These are phyloP conservation scores for Cercospora sp. DNA, from an alignment of 2,329 filamentous ascomycete species.

Conservation along the genomic window DNA sequence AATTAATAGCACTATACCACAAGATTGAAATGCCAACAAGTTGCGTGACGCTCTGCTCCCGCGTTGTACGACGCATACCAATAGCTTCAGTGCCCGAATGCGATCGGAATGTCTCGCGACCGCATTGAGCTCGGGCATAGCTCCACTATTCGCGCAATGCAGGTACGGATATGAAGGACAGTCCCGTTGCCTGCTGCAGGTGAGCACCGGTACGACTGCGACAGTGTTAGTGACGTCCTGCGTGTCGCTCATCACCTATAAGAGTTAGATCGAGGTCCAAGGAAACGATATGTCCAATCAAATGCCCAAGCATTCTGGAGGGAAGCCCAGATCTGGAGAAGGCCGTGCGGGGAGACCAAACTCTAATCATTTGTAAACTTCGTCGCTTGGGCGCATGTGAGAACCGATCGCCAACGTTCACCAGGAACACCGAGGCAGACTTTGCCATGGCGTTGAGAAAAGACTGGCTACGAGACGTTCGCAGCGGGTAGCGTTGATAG, in stretches of 20 bases:
- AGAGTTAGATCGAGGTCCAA: background rate
- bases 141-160: background rate
- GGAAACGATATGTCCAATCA: constrained; percentile 11
- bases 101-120: background rate
- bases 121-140: background rate
- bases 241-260: background rate
- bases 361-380: background rate
- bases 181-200: background rate
- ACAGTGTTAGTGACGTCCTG: constrained; percentile 1
- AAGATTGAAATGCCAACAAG: background rate
- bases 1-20: background rate
- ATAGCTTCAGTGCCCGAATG: background rate
- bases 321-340: constrained; percentile 1
- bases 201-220: background rate
- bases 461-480: constrained; percentile 12
- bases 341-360: constrained; percentile 3
- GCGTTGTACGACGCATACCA: background rate
- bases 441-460: background rate
- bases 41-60: background rate
- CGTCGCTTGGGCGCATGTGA: constrained; percentile 1
- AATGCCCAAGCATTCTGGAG: background rate
- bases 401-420: background rate
- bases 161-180: constrained; percentile 5
- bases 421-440: constrained; percentile 13
- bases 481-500: constrained; percentile 12